A percentile compares a stretch with the other conserved stretches of the same genome.
Conservation (phyloP, 306 rosid species). For the Prunus mume region DNA sequence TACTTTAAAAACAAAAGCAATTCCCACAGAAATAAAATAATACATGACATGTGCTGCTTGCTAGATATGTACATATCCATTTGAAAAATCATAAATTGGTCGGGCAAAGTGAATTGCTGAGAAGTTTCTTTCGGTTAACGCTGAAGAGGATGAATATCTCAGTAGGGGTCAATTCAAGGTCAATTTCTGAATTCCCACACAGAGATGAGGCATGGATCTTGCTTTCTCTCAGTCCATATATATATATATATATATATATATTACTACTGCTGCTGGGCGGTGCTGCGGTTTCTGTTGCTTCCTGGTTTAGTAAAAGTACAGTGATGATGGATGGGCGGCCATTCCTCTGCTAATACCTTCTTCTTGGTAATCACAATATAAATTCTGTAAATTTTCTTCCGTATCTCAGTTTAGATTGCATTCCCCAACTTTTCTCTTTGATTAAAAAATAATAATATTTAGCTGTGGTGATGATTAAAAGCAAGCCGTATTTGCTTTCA, state of each 20-base stretch:
- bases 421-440: neutral
- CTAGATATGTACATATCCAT: neutral
- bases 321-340: too few relatives aligned
- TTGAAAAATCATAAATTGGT: neutral
- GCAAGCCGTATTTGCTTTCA: neutral
- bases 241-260: too few relatives aligned
- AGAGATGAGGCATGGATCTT: neutral
- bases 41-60: neutral
- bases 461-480: neutral
- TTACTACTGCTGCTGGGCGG: too few relatives aligned
- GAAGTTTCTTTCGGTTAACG: constrained; percentile 1
- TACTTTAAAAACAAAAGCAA: neutral
- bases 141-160: neutral
- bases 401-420: neutral
- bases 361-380: neutral
- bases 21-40: neutral
- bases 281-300: neutral
- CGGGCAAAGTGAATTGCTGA: neutral
- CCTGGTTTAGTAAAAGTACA: too few relatives aligned
- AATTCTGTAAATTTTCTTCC: neutral
- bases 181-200: neutral
- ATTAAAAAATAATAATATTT: neutral
- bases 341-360: neutral
- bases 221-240: neutral
- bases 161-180: neutral